phyloP scores from a whole-genome alignment of 768 basidiomycete species.

The Phaeotremella skinneri region DNA sequence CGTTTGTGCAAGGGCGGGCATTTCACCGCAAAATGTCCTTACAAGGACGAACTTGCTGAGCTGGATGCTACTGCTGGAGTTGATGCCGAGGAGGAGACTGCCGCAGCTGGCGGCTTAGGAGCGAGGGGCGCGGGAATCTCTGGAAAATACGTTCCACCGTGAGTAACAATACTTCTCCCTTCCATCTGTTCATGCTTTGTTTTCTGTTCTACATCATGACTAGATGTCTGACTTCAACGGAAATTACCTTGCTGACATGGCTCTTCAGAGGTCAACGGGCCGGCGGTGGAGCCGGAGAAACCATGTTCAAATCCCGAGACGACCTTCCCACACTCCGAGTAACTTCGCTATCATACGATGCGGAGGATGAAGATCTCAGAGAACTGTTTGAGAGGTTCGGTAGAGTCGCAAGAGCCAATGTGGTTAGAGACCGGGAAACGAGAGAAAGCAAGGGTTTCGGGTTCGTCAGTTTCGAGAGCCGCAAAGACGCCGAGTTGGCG shows the following conservation, averaged over 20 bases:
- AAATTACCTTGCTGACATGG: not conserved
- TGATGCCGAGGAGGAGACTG: slow-evolving; percentile 58
- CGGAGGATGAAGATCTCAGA: slow-evolving; percentile 87
- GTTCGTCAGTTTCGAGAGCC: slow-evolving; percentile 91
- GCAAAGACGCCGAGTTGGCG: slow-evolving; percentile 74
- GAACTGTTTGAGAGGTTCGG: slow-evolving; percentile 82
- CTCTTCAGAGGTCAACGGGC: slow-evolving; percentile 65
- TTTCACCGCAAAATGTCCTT: slow-evolving; percentile 97
- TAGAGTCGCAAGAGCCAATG: slow-evolving; percentile 81
- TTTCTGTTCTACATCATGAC: not conserved
- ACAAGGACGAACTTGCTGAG: slow-evolving; percentile 78
- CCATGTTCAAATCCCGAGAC: slow-evolving; percentile 74
- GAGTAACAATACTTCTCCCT: no score
- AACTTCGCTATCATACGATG: slow-evolving; percentile 94
- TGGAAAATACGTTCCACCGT: slow-evolving; percentile 87
- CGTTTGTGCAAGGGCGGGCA: slow-evolving; percentile 94
- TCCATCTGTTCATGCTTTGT: slow-evolving; percentile 24
- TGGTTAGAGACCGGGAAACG: slow-evolving; percentile 91
- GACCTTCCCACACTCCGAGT: slow-evolving; percentile 95
- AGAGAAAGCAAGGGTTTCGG: slow-evolving; percentile 95
- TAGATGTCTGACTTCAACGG: not conserved
- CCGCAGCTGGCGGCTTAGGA: slow-evolving; percentile 28
- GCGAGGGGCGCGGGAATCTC: slow-evolving; percentile 51
- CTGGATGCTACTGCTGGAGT: slow-evolving; percentile 51
- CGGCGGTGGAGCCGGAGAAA: slow-evolving; percentile 65